phyloP scores from a whole-genome alignment of 2,329 filamentous ascomycete genomes.

The Hymenoscyphus fraxineus region DNA sequence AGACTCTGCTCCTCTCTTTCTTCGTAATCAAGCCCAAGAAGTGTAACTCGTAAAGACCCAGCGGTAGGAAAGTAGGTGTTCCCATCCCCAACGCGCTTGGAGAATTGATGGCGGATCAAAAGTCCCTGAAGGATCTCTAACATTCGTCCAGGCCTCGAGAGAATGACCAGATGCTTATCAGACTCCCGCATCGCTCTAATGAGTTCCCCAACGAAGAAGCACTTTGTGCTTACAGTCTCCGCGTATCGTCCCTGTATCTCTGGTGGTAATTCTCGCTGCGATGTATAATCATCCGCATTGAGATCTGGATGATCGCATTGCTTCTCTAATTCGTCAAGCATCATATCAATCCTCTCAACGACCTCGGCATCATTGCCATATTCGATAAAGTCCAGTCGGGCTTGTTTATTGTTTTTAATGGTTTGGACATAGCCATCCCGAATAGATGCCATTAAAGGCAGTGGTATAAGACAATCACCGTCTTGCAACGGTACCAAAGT shows the following conservation, averaged over 20 bases:
- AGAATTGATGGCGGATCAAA: constrained; percentile 40
- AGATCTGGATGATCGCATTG: constrained; percentile 57
- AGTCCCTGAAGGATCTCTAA: constrained; percentile 51
- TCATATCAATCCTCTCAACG: constrained; percentile 45
- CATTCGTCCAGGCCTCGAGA: constrained; percentile 48
- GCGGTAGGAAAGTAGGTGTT: constrained; percentile 28
- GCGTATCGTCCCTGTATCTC: constrained; percentile 49
- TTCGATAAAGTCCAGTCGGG: constrained; percentile 48
- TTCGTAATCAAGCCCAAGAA: constrained; percentile 21
- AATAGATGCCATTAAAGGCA: constrained; percentile 52
- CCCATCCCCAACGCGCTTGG: constrained; percentile 29
- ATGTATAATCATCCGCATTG: constrained; percentile 42
- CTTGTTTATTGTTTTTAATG: constrained; percentile 42
- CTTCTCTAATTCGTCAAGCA: constrained; percentile 50
- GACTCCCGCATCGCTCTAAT: constrained; percentile 43
- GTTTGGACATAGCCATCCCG: constrained; percentile 51
- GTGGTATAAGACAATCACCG: constrained; percentile 50
- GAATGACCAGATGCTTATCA: constrained; percentile 49
- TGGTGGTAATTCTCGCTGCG: constrained; percentile 37
- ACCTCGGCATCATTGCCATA: constrained; percentile 39
- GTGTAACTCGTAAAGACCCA: constrained; percentile 22
- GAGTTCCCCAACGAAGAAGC: constrained; percentile 55
- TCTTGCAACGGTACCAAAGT: constrained; percentile 24
- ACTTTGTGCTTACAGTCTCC: constrained; percentile 56
- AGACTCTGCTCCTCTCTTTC: constrained; percentile 12